Base-by-base conservation (phyloP, 75 land plant species). In the Larix kaempferi region DNA sequence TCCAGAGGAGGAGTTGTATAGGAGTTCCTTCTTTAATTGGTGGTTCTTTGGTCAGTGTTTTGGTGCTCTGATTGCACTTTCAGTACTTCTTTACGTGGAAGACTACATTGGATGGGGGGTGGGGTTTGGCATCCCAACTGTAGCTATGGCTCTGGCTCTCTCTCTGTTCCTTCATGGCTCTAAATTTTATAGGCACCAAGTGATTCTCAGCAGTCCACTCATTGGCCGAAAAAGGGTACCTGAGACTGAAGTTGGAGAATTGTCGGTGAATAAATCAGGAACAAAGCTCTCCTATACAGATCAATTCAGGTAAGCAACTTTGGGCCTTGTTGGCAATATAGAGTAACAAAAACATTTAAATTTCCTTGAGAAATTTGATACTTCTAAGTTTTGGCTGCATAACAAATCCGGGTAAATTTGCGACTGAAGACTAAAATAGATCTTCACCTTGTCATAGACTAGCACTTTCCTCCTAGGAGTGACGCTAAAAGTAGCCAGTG, bases 1-100 rank as follows among this genome's bases (percentile, higher is more conserved):
- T 67, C 14, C 39, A 39, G 29, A 75, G 25, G 85, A 83, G 78
- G 49, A 64, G 19, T 21, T 27, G 41, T 57, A 74, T 44, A 83
- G 79, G 65, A 79, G 78, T 49, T 83, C 85, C 64, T 86, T 76
- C 61, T 86, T 86, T 82, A 86, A 86, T 57, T 86, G 76, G 78
- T 83, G 81, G 85, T 83, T 71, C 78, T 78, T 79, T 26, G 81
- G 78, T 5, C 58, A 77, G 71, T 57, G 59, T 14, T 39, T 54
- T 59, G 86, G 84, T 29, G 74, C 75, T 44, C 39, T 84, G 25
- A 11, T 81, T n/a, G 79, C 86, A 27, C 35, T 73, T 75, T 82
- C 86, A 26, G 79, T 77, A 16, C 59, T 85, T 26, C 77, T 85
- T 11, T 85, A 82, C 80, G 39, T 85, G 10, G 77, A 85, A 57